Base-by-base conservation (phyloP, 192 early-diverging fungal genomes). In the Anaeromyces robustus region DNA sequence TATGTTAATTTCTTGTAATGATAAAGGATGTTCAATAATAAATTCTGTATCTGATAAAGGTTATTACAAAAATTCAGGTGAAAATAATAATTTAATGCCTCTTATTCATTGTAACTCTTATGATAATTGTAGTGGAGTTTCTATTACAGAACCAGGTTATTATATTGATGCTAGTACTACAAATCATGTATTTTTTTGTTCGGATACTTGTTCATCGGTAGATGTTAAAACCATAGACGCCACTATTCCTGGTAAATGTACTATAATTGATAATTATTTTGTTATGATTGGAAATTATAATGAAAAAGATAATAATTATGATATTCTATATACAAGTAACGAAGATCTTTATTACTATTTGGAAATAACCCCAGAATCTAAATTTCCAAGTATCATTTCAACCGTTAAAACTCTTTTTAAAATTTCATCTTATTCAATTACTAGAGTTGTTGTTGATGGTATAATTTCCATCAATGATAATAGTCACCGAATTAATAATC, bases 221-320 rank as follows among this genome's bases (percentile, higher is more conserved):
- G 2, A 26, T n/a, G 0, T n/a, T 9, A 26, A 0, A 0, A 0
- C 0, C 4, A n/a, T 18, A 7, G 0, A 5, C 4, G 3, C 43
- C 2, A n/a, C 26, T 4, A 68, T 11, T n/a, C 52, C 52, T 22
- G 52, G 52, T 22, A n/a, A 19, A 26, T 68, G 26, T 9, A 9
- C 26, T n/a, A 11, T n/a, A 1, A 6, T 0, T 9, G 7, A n/a
- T n/a, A 68, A 68, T 68, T 26, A 68, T n/a, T 4, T 68, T 68
- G 7, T 68, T 7, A 68, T 68, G 52, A 9, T 68, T n/a, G 52
- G 52, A 9, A n/a, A 68, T 68, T 9, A 7, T 4, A 68, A 68
- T 68, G 52, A 68, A 26, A 68, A 68, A 11, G 52, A 52, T 4
- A 18, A n/a, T 68, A 9, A n/a, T 11, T 11, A 68, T 68, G 52